Percentiles rank a stretch among this genome's conserved stretches.
phyloP scores from a whole-genome alignment of 2,329 filamentous ascomycete genomes.

The Ascocoryne sarcoides region DNA sequence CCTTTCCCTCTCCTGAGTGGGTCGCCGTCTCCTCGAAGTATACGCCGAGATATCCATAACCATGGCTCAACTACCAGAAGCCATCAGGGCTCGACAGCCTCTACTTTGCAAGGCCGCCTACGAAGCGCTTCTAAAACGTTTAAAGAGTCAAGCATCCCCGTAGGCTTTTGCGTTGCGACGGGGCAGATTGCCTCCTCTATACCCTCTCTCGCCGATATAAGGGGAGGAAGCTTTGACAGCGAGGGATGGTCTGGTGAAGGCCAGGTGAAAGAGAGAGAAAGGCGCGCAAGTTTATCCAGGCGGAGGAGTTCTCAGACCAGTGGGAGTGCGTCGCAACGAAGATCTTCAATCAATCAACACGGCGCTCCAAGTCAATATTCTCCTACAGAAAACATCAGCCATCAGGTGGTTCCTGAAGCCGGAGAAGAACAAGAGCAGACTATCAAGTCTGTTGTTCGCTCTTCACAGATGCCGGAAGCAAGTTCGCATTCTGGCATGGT shows the following conservation, averaged over 20 bases:
- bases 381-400: slow-evolving; percentile 9
- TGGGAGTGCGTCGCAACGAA: slow-evolving; percentile 7
- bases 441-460: too few relatives aligned
- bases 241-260: slow-evolving; percentile 27
- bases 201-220: slow-evolving; percentile 25
- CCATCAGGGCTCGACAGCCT: slow-evolving; percentile 1
- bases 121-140: slow-evolving; percentile 31
- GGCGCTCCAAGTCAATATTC: slow-evolving; percentile 2
- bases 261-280: slow-evolving; percentile 24
- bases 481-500: slow-evolving; percentile 5
- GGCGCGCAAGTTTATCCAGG: slow-evolving; percentile 18
- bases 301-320: slow-evolving; percentile 14
- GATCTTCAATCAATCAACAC: slow-evolving; percentile 6
- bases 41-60: not conserved
- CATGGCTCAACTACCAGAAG: not conserved
- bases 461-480: too few relatives aligned
- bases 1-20: slow-evolving; percentile 12
- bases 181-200: slow-evolving; percentile 33
- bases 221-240: slow-evolving; percentile 23
- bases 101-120: slow-evolving; percentile 20
- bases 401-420: slow-evolving; percentile 17
- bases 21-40: not conserved
- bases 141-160: slow-evolving; percentile 37
- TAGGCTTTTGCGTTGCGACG: slow-evolving; percentile 40
- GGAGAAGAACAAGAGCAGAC: slow-evolving; percentile 13